These are phyloP conservation scores for Pelargonium cotyledonis DNA, from an alignment of 441 rosid genomes.

Conservation along the genomic window DNA sequence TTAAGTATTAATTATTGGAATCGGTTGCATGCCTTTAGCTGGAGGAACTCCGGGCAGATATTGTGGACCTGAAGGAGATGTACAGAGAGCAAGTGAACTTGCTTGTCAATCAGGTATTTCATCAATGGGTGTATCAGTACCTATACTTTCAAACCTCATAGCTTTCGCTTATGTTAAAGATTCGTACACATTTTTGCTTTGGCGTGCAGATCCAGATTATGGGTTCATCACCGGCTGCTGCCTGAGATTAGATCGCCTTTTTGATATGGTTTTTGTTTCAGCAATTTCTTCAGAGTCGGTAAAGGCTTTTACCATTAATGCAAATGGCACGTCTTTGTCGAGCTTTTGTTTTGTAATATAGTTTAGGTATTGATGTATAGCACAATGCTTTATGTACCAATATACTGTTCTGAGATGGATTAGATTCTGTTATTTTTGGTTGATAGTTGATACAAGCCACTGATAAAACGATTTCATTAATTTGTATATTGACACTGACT, in stretches of 20 bases:
- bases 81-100: slow-evolving; percentile 98
- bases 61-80: slow-evolving; percentile 96
- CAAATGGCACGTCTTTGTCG: background rate
- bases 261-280: background rate
- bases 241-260: background rate
- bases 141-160: background rate
- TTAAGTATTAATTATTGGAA: slow-evolving; percentile 17
- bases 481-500: background rate
- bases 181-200: background rate
- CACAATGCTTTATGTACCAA: slow-evolving; percentile 6
- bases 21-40: slow-evolving; percentile 40
- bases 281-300: background rate
- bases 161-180: background rate
- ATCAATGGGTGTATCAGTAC: background rate
- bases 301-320: background rate
- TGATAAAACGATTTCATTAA: background rate
- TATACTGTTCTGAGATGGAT: background rate
- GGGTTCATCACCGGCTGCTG: slow-evolving; percentile 5
- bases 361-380: slow-evolving; percentile 5
- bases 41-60: slow-evolving; percentile 97
- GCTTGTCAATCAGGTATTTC: slow-evolving; percentile 83
- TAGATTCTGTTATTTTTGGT: background rate
- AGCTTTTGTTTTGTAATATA: slow-evolving; percentile 9
- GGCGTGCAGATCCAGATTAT: slow-evolving; percentile 8
- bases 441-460: background rate